phyloP scores from a whole-genome alignment of 352 stramenopile species.

The Thalassiosira mediterranea region DNA sequence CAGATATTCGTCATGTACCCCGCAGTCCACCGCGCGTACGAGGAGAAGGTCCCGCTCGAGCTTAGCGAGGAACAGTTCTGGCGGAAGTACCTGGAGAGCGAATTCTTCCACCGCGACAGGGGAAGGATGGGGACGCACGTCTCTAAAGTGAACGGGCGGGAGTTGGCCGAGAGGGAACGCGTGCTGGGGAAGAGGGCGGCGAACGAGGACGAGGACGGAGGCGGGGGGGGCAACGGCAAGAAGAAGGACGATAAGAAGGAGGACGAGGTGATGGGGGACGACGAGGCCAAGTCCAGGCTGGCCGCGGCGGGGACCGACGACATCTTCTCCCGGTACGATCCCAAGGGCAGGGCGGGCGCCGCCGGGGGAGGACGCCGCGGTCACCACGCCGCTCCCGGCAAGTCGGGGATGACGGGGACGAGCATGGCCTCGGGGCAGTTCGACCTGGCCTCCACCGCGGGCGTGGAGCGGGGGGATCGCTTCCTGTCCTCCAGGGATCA shows the following conservation, averaged over 20 bases:
- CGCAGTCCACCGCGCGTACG: conserved; percentile 78
- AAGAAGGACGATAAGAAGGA: conserved; percentile 35
- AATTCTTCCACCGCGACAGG: conserved; percentile 84
- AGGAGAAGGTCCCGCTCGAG: conserved; percentile 84
- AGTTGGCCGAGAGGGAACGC: conserved; percentile 37
- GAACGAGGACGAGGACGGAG: conserved; percentile 3
- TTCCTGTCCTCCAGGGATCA: conserved; percentile 67
- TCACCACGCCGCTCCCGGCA: background rate
- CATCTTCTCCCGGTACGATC: conserved; percentile 79
- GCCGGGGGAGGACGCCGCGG: too few species aligned
- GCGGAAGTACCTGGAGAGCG: conserved; percentile 80
- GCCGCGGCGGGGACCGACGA: conserved; percentile 80
- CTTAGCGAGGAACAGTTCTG: conserved; percentile 84
- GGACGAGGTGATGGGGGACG: conserved; percentile 36
- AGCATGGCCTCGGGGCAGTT: conserved; percentile 77
- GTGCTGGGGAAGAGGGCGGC: conserved; percentile 16
- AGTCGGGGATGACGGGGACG: background rate
- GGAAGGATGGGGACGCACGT: conserved; percentile 67
- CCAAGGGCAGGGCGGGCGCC: background rate
- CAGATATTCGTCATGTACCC: conserved; percentile 85
- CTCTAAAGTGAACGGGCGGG: conserved; percentile 37
- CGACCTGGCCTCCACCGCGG: conserved; percentile 76
- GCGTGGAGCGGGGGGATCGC: conserved; percentile 75
- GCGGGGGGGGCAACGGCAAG: conserved; percentile 4
- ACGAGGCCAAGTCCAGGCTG: conserved; percentile 56